phyloP scores from a whole-genome alignment of 129 eudicot species.

The Helianthus annuus region DNA sequence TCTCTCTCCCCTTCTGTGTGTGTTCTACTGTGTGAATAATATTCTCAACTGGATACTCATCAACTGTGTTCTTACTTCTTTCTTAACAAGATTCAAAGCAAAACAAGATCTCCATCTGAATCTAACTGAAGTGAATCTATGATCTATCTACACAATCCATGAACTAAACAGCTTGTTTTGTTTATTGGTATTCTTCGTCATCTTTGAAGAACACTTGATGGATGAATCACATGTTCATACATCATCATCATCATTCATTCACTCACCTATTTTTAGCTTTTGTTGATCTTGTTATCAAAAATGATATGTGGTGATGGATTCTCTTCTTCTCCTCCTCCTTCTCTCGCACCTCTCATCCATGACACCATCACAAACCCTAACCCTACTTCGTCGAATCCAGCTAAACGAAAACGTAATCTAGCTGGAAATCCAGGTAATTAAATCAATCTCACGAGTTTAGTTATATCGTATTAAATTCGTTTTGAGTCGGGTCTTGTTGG shows the following conservation, averaged over 20 bases:
- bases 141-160: background rate
- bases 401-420: slow-evolving; percentile 34
- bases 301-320: slow-evolving; percentile 37
- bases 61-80: background rate
- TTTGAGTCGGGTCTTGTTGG: background rate
- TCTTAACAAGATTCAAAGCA: slow-evolving; percentile 8
- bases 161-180: background rate
- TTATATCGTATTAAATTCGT: background rate
- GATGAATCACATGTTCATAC: slow-evolving; percentile 23
- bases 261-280: slow-evolving; percentile 30
- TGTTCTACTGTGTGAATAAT: slow-evolving; percentile 20
- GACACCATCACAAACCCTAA: slow-evolving; percentile 35
- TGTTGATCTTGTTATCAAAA: slow-evolving; percentile 6
- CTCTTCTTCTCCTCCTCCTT: slow-evolving; percentile 26
- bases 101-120: background rate
- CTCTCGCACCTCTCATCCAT: slow-evolving; percentile 20
- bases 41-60: slow-evolving; percentile 15
- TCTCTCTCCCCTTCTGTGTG: slow-evolving; percentile 19
- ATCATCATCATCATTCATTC: slow-evolving; percentile 30
- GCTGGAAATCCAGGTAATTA: slow-evolving; percentile 37
- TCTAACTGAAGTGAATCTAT: background rate
- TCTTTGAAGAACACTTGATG: slow-evolving; percentile 27
- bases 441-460: background rate
- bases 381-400: slow-evolving; percentile 27
- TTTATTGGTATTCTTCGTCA: slow-evolving; percentile 9